These are phyloP conservation scores for Cyberlindnera subsufficiens DNA, from an alignment of 805 yeast genomes.

Conservation along the genomic window DNA sequence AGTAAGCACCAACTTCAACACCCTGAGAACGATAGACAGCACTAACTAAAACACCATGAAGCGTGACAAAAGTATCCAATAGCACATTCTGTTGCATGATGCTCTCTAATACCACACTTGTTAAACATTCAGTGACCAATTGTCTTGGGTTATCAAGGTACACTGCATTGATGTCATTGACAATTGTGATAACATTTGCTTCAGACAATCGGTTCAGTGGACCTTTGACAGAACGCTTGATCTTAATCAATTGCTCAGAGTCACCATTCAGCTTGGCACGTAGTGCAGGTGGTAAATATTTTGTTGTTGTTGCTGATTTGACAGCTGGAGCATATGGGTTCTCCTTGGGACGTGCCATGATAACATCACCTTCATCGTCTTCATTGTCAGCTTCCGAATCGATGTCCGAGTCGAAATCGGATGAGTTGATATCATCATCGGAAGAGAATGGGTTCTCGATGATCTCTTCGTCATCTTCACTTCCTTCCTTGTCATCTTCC, in stretches of 20 bases:
- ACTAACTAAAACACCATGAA: conserved; percentile 72
- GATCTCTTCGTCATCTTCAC: conserved; percentile 20
- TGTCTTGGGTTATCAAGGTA: conserved; percentile 71
- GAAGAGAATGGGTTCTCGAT: conserved; percentile 30
- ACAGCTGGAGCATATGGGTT: conserved; percentile 74
- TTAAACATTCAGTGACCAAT: conserved; percentile 64
- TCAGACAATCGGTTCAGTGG: conserved; percentile 86
- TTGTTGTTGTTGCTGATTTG: conserved; percentile 20
- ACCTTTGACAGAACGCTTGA: conserved; percentile 69
- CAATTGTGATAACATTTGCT: conserved; percentile 67
- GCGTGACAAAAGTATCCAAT: conserved; percentile 70
- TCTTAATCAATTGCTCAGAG: conserved; percentile 40
- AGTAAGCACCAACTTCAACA: conserved; percentile 82
- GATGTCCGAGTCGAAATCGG: conserved; percentile 38
- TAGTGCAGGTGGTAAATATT: conserved; percentile 85
- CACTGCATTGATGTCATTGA: conserved; percentile 58
- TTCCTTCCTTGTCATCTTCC: conserved; percentile 21
- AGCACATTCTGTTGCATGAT: conserved; percentile 58
- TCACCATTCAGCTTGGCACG: conserved; percentile 43
- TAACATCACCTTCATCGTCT: conserved; percentile 25
- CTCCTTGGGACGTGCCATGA: conserved; percentile 39
- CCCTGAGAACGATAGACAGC: conserved; percentile 79
- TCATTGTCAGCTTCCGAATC: conserved; percentile 29
- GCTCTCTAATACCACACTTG: conserved; percentile 58
- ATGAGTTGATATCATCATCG: conserved; percentile 37